phyloP scores from a whole-genome alignment of 352 stramenopile species.

The Ochromonadaceae sp. region DNA sequence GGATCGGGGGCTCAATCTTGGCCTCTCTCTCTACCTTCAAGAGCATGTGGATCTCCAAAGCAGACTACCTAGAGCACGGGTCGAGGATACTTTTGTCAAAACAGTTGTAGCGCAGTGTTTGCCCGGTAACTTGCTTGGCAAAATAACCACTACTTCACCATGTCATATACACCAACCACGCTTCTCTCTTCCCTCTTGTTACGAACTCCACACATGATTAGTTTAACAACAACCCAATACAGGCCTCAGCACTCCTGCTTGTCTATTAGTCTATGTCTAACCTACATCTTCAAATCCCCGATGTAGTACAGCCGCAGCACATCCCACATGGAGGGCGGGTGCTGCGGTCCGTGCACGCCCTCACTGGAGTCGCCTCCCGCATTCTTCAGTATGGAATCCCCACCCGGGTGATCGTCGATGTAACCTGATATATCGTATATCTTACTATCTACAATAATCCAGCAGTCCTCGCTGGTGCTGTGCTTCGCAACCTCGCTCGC shows the following conservation, averaged over 20 bases:
- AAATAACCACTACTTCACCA: too few relatives aligned
- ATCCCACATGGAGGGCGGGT: constrained; percentile 26
- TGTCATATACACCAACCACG: too few relatives aligned
- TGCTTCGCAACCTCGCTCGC: constrained; percentile 32
- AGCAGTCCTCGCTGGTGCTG: constrained; percentile 28
- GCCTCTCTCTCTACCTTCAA: constrained; percentile 96
- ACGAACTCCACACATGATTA: too few relatives aligned
- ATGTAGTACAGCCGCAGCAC: constrained; percentile 33
- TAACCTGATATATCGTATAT: constrained; percentile 36
- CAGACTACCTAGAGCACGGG: constrained; percentile 87
- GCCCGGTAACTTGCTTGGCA: too few relatives aligned
- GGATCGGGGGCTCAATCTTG: constrained; percentile 94
- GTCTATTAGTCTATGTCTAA: too few relatives aligned
- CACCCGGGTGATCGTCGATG: constrained; percentile 29
- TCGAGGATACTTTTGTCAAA: constrained; percentile 42
- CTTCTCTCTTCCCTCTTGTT: too few relatives aligned
- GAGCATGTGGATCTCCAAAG: constrained; percentile 91
- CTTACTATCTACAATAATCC: constrained; percentile 36
- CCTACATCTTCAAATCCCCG: constrained; percentile 21
- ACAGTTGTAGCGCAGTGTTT: too few relatives aligned
- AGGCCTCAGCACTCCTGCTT: too few relatives aligned
- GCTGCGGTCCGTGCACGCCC: constrained; percentile 34
- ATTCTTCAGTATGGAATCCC: constrained; percentile 33
- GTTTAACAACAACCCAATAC: too few relatives aligned
- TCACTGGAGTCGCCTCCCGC: constrained; percentile 27